Conservation (phyloP, 805 yeast genomes). For the Lipomyces lipofer region DNA sequence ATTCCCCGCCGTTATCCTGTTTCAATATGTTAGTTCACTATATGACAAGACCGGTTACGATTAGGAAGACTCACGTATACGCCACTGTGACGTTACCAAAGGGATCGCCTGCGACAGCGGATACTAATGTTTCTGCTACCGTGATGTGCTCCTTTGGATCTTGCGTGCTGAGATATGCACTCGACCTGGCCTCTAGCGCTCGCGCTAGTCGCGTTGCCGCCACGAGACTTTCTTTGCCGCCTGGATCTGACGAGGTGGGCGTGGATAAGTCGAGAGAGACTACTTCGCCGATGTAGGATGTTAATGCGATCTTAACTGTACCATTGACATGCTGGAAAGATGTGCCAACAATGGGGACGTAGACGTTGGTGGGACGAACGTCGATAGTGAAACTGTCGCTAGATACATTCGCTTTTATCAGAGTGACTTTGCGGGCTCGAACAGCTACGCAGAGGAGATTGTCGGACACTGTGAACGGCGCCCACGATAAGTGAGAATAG, state of each 20-base stretch:
- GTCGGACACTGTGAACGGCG: not conserved
- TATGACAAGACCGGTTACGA: too few relatives aligned
- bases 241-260: not conserved
- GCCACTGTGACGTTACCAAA: constrained; percentile 4
- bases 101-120: constrained; percentile 5
- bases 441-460: not conserved
- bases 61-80: too few relatives aligned
- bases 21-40: too few relatives aligned
- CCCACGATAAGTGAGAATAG: not conserved
- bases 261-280: not conserved
- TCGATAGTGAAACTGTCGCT: not conserved
- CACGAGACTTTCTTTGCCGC: not conserved
- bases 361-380: not conserved
- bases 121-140: constrained; percentile 4
- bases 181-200: not conserved
- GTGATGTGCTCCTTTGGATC: not conserved
- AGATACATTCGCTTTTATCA: not conserved
- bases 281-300: constrained; percentile 1
- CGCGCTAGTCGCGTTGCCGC: not conserved
- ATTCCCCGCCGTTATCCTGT: constrained; percentile 11
- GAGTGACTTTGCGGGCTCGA: not conserved
- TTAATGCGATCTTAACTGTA: not conserved
- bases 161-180: not conserved
- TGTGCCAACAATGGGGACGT: not conserved
- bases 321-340: not conserved